A percentile compares a stretch with the other conserved stretches of the same genome.
phyloP scores from a whole-genome alignment of 768 basidiomycete species.

The Chiua virens region DNA sequence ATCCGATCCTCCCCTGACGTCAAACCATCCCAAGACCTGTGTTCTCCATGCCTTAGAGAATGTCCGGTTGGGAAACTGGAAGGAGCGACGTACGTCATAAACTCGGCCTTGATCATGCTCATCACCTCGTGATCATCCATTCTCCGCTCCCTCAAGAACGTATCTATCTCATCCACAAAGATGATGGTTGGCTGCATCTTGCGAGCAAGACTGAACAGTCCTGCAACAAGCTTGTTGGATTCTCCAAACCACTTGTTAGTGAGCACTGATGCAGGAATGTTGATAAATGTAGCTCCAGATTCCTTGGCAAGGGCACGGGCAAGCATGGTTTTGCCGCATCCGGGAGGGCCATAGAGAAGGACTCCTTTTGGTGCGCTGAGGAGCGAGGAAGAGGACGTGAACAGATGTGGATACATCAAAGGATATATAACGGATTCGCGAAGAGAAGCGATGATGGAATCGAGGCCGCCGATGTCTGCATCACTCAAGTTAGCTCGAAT shows the following conservation, averaged over 20 bases:
- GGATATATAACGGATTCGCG: slow-evolving; percentile 97
- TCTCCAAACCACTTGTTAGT: slow-evolving; percentile 88
- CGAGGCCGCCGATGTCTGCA: slow-evolving; percentile 89
- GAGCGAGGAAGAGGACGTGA: slow-evolving; percentile 76
- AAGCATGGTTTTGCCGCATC: slow-evolving; percentile 99
- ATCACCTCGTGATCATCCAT: slow-evolving; percentile 95
- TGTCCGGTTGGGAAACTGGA: background rate
- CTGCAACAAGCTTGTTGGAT: slow-evolving; percentile 93
- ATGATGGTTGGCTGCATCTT: slow-evolving; percentile 96
- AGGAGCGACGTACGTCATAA: slow-evolving; percentile 70
- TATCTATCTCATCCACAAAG: slow-evolving; percentile 99
- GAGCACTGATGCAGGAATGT: slow-evolving; percentile 71
- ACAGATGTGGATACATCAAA: slow-evolving; percentile 85
- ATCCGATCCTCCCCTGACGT: slow-evolving; percentile 79
- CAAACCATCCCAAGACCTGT: slow-evolving; percentile 92
- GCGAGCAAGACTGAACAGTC: slow-evolving; percentile 87
- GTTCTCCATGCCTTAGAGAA: background rate
- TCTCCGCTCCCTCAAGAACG: slow-evolving; percentile 85
- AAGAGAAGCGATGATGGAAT: slow-evolving; percentile 83
- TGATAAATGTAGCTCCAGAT: slow-evolving; percentile 95
- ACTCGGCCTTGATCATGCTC: slow-evolving; percentile 97
- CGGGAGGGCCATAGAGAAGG: slow-evolving; percentile 92
- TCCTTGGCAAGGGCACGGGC: slow-evolving; percentile 98
- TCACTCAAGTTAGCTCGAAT: background rate
- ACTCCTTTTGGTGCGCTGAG: slow-evolving; percentile 95